phyloP scores from a whole-genome alignment of 345 rosid species.

The Aurinia saxatilis region DNA sequence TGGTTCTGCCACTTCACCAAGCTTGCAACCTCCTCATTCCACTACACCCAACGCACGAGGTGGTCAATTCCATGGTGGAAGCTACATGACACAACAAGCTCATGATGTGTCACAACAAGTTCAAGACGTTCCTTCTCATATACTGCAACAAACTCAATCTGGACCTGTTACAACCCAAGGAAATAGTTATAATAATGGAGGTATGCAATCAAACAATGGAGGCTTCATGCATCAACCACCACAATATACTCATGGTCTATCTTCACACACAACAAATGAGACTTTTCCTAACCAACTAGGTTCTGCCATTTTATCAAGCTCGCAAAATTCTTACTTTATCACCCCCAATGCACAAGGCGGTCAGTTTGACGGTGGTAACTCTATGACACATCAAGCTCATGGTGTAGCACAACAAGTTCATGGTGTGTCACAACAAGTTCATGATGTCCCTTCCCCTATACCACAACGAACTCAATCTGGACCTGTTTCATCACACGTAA shows the following conservation, averaged over 20 bases:
- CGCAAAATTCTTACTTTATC: constrained; percentile 3
- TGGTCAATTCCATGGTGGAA: constrained; percentile 18
- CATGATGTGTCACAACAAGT: constrained; percentile 6
- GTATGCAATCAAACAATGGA: constrained; percentile 29
- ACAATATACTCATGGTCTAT: constrained; percentile 24
- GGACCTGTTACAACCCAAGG: background rate
- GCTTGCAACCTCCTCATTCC: constrained; percentile 8
- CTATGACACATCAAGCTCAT: constrained; percentile 4
- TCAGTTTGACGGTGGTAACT: constrained; percentile 17
- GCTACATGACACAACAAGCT: background rate
- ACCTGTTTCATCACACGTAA: background rate
- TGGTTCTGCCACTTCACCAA: constrained; percentile 11
- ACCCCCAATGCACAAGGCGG: constrained; percentile 12
- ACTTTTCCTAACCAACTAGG: constrained; percentile 3
- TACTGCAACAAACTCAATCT: constrained; percentile 13
- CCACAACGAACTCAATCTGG: constrained; percentile 17
- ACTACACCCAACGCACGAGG: constrained; percentile 4
- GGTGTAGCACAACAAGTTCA: background rate
- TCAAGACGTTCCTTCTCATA: constrained; percentile 13
- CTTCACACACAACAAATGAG: constrained; percentile 19
- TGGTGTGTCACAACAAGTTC: constrained; percentile 5
- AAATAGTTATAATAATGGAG: constrained; percentile 4
- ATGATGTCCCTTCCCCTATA: constrained; percentile 9
- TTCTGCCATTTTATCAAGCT: constrained; percentile 11
- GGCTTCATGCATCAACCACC: constrained; percentile 29